Base-by-base conservation (phyloP, 176 grass and related monocot genomes). In the Tuctoria greenei region DNA sequence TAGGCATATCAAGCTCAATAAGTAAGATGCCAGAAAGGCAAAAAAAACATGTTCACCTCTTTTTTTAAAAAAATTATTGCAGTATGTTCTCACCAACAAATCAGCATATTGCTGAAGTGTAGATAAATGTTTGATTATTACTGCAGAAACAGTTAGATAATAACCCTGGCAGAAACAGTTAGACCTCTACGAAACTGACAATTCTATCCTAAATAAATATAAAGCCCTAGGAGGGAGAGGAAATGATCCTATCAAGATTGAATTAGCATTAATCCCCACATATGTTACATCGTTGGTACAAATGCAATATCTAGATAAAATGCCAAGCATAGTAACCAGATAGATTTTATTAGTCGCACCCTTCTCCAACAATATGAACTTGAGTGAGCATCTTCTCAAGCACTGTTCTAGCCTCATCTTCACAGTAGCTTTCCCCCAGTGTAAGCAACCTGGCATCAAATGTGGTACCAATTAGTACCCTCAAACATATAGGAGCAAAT, bases 351-450 rank as follows among this genome's bases (percentile, higher is more conserved):
- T 55, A 55, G n/a, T 36, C 73, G 58, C 91, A 97, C 94, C 94
- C 94, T 97, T 97, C 88, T 63, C 94, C 94, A 78, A 93, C 81
- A 74, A 97, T 49, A 75, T 93, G 88, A 73, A 92, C 82, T 40
- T 85, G 88, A 93, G 88, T 76, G 61, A 92, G 86, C 86, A 93
- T 89, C 68, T 84, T 86, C 35, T 83, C 72, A 28, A 92, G 79
- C 62, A 89, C 40, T 77, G 54, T 68, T 81, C 38, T 71, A 13
- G 64, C 89, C 68, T 88, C 77, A 73, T 93, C 95, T 89, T 97
- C 88, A 73, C 66, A 90, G 86, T 93, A 89, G 71, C 67, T 88
- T 50, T 93, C 95, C 68, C 82, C 95, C 46, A 97, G 64, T 20
- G 75, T 80, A 61, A 97, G 84, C 84, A 97, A 89, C 82, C 95